phyloP scores from a whole-genome alignment of 306 rosid genomes.

The Trichosanthes cucumerina region DNA sequence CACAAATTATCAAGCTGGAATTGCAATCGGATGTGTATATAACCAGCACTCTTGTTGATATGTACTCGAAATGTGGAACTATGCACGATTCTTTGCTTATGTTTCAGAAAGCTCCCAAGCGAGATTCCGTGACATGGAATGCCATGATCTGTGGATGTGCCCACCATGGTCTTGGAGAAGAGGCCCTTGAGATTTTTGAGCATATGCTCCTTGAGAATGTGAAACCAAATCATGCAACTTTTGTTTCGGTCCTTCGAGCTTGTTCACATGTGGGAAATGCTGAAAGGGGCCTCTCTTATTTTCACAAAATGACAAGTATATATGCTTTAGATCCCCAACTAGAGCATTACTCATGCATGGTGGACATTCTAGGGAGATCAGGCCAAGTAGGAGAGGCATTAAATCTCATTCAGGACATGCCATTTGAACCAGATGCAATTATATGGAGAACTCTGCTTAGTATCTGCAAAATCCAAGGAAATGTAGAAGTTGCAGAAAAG shows the following conservation, averaged over 20 bases:
- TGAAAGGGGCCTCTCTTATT: conserved; percentile 46
- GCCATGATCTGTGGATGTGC: conserved; percentile 89
- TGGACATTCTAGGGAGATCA: conserved; percentile 73
- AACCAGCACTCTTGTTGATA: conserved; percentile 75
- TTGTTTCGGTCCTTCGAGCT: conserved; percentile 76
- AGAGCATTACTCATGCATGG: conserved; percentile 88
- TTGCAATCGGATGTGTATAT: conserved; percentile 59
- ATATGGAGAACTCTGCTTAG: conserved; percentile 79
- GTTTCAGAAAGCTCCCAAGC: conserved; percentile 63
- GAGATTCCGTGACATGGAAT: conserved; percentile 79
- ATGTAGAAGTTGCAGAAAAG: conserved; percentile 68
- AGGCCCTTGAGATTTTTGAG: conserved; percentile 56
- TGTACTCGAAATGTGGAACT: conserved; percentile 85
- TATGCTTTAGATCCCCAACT: conserved; percentile 59
- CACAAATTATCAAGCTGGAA: conserved; percentile 58
- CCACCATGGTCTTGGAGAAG: conserved; percentile 65
- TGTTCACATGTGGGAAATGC: conserved; percentile 72
- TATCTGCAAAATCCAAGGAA: conserved; percentile 61
- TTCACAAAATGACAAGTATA: conserved; percentile 39
- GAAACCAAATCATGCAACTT: conserved; percentile 61
- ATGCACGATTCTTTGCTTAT: conserved; percentile 57
- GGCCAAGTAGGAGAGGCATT: conserved; percentile 56
- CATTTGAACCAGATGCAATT: conserved; percentile 66
- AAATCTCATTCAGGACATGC: conserved; percentile 66
- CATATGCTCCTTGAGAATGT: conserved; percentile 56